Evolutionary conservation across 2,329 filamentous ascomycete genomes (phyloP).

Genomic region (Cladosporium sp.): DNA sequence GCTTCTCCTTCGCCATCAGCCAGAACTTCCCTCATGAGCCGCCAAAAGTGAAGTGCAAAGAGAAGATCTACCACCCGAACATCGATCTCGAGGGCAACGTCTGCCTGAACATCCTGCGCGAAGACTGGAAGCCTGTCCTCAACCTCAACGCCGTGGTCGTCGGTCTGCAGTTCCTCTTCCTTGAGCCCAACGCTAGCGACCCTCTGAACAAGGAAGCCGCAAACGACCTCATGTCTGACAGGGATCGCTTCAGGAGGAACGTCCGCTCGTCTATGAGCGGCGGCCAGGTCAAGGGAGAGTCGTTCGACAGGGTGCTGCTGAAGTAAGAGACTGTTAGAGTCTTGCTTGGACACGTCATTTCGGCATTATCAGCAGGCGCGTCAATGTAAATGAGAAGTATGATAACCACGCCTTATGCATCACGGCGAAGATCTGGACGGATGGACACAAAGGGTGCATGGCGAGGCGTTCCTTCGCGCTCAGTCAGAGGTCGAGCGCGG

Average conservation of each 20-base stretch:
- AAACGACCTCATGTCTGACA: slow-evolving; percentile 79
- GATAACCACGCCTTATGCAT: slow-evolving; percentile 13
- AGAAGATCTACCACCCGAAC: slow-evolving; percentile 99
- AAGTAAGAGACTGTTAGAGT: background rate
- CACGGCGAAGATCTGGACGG: background rate
- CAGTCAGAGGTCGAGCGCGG: background rate
- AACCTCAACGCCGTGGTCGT: slow-evolving; percentile 97
- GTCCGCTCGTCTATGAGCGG: slow-evolving; percentile 54
- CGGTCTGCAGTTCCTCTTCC: slow-evolving; percentile 90
- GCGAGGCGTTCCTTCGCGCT: background rate
- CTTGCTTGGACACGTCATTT: background rate
- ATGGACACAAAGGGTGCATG: background rate
- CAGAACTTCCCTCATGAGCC: slow-evolving; percentile 96
- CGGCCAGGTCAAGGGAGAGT: slow-evolving; percentile 33
- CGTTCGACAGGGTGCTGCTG: slow-evolving; percentile 59
- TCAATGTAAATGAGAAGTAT: slow-evolving; percentile 9
- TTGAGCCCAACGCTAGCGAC: slow-evolving; percentile 94
- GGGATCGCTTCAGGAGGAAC: slow-evolving; percentile 88
- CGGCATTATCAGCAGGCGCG: background rate
- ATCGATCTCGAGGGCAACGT: slow-evolving; percentile 98
- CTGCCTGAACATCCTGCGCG: slow-evolving; percentile 91
- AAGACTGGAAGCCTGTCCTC: slow-evolving; percentile 98
- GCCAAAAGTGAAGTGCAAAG: slow-evolving; percentile 91
- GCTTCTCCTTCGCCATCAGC: slow-evolving; percentile 87
- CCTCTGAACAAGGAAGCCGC: slow-evolving; percentile 98